Evolutionary conservation across 192 early-diverging fungal species (phyloP).

Genomic region (Entophlyctis luteolus): DNA sequence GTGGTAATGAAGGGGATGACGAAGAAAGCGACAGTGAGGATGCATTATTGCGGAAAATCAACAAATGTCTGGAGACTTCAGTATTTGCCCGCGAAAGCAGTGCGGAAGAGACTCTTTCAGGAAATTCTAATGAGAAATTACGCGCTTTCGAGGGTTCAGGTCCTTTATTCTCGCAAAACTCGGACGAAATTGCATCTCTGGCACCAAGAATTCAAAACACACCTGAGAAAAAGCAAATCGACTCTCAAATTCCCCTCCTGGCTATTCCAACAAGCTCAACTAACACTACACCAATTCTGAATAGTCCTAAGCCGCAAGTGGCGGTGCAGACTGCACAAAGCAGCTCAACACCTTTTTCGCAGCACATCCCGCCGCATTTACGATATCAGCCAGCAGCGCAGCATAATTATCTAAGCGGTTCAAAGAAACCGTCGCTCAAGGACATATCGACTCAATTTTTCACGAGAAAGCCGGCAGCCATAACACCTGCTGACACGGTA

Average conservation of each 20-base stretch:
- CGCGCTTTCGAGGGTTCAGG: too few relatives aligned
- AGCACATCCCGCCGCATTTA: background rate
- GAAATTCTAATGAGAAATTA: too few relatives aligned
- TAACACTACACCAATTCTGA: background rate
- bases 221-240: background rate
- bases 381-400: conserved; percentile 6
- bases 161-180: too few relatives aligned
- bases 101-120: too few relatives aligned
- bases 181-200: background rate
- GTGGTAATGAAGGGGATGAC: too few relatives aligned
- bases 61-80: too few relatives aligned
- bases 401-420: background rate
- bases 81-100: too few relatives aligned
- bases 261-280: background rate
- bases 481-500: background rate
- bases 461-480: background rate
- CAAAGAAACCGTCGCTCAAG: background rate
- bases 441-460: background rate
- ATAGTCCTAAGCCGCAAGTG: background rate
- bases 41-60: too few relatives aligned
- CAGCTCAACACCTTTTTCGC: background rate
- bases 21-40: too few relatives aligned
- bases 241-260: background rate
- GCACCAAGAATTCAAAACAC: background rate
- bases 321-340: background rate